These are phyloP conservation scores for Aspergillus unguis DNA, from an alignment of 2,329 filamentous ascomycete genomes.

Conservation along the genomic window DNA sequence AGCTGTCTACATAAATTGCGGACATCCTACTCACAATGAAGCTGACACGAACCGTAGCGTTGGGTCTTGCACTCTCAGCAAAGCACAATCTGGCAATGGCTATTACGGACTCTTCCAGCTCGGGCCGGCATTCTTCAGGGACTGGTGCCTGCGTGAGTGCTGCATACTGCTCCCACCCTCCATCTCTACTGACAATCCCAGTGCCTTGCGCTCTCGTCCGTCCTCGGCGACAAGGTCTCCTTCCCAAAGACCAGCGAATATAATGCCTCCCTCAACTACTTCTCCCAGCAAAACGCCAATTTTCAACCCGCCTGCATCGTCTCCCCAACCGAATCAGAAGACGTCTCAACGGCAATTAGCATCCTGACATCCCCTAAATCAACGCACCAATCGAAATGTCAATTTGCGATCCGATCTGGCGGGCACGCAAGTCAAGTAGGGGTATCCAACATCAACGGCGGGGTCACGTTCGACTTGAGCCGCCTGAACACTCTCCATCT, in stretches of 20 bases:
- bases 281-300: slow-evolving; percentile 12
- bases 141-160: background rate
- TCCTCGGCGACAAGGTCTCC: slow-evolving; percentile 6
- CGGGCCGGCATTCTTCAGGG: background rate
- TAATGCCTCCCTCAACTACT: slow-evolving; percentile 11
- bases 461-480: slow-evolving; percentile 17
- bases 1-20: too few relatives aligned
- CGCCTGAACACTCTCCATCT: slow-evolving; percentile 13
- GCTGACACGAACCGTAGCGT: too few relatives aligned
- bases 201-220: slow-evolving; percentile 15
- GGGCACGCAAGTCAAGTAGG: slow-evolving; percentile 13
- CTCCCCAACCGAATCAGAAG: slow-evolving; percentile 16
- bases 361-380: background rate
- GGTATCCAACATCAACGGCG: slow-evolving; percentile 13
- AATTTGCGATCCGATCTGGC: slow-evolving; percentile 18
- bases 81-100: too few relatives aligned
- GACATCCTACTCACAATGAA: too few relatives aligned
- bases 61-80: too few relatives aligned
- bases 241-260: slow-evolving; percentile 6
- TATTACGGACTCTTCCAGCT: background rate
- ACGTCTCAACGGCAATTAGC: slow-evolving; percentile 15
- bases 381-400: background rate
- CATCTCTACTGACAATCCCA: slow-evolving; percentile 14
- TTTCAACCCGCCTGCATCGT: slow-evolving; percentile 21
- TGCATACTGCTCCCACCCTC: background rate